Evolutionary conservation across 352 stramenopile genomes (phyloP).

Genomic region (Plasmopara halstedii): DNA sequence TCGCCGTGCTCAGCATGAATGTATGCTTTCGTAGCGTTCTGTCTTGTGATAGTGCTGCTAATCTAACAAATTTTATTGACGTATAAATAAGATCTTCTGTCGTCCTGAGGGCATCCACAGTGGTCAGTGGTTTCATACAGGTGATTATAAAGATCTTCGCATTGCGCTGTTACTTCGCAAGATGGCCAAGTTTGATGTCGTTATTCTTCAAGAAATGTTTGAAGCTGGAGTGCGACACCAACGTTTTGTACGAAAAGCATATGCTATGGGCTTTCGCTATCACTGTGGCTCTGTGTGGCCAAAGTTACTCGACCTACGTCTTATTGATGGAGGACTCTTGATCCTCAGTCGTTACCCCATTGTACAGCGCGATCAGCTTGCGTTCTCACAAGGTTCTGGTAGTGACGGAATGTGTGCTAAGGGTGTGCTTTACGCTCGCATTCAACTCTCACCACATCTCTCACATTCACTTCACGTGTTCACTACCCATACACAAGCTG

Average conservation of each 20-base stretch:
- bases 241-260: slow-evolving; percentile 44
- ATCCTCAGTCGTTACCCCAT: slow-evolving; percentile 83
- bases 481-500: slow-evolving; percentile 77
- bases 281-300: slow-evolving; percentile 73
- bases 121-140: slow-evolving; percentile 51
- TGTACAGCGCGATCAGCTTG: slow-evolving; percentile 53
- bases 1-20: slow-evolving; percentile 66
- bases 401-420: slow-evolving; percentile 72
- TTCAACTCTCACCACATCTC: slow-evolving; percentile 63
- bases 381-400: slow-evolving; percentile 46
- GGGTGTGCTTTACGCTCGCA: slow-evolving; percentile 63
- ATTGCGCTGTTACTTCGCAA: slow-evolving; percentile 61
- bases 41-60: background rate
- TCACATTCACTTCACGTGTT: slow-evolving; percentile 76
- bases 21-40: slow-evolving; percentile 18
- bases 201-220: slow-evolving; percentile 79
- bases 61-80: slow-evolving; percentile 4
- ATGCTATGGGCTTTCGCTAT: slow-evolving; percentile 57
- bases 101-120: slow-evolving; percentile 73
- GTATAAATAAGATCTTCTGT: slow-evolving; percentile 50
- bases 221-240: slow-evolving; percentile 51
- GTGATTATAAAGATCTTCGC: slow-evolving; percentile 74
- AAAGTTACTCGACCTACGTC: slow-evolving; percentile 29
- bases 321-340: slow-evolving; percentile 71
- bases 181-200: slow-evolving; percentile 62